phyloP scores from a whole-genome alignment of 805 yeast species.

The Candida incommunis region DNA sequence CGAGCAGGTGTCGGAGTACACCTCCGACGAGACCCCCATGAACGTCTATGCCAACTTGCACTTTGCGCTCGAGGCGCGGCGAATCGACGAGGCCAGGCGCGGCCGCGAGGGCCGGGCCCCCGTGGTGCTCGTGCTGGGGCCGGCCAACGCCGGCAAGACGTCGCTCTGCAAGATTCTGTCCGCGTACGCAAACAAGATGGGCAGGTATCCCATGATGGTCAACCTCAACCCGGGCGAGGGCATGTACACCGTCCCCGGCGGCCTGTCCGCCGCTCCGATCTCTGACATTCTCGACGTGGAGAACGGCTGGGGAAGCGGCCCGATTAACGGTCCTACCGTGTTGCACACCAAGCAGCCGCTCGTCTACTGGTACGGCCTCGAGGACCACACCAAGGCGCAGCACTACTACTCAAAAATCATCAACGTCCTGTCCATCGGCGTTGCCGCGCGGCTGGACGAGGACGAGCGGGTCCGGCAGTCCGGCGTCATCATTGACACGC shows the following conservation, averaged over 20 bases:
- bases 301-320: conserved; percentile 64
- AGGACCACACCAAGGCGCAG: conserved; percentile 40
- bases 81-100: conserved; percentile 19
- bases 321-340: conserved; percentile 34
- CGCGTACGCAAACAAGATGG: conserved; percentile 65
- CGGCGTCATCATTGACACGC: conserved; percentile 66
- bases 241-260: conserved; percentile 67
- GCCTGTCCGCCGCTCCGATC: conserved; percentile 69
- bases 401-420: conserved; percentile 38
- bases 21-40: conserved; percentile 60
- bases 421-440: conserved; percentile 35
- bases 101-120: conserved; percentile 9
- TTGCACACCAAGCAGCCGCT: conserved; percentile 76
- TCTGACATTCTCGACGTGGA: conserved; percentile 72
- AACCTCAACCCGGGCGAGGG: conserved; percentile 68
- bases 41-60: conserved; percentile 52
- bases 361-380: conserved; percentile 70
- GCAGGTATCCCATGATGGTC: conserved; percentile 53
- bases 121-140: conserved; percentile 62
- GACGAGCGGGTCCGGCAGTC: conserved; percentile 31
- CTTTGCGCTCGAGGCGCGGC: conserved; percentile 52
- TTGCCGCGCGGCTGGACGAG: conserved; percentile 30
- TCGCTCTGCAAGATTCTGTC: conserved; percentile 52
- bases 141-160: conserved; percentile 64
- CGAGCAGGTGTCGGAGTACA: conserved; percentile 33